Conservation (phyloP, 495 filamentous ascomycete genomes). For the Clavariopsis aquatica region DNA sequence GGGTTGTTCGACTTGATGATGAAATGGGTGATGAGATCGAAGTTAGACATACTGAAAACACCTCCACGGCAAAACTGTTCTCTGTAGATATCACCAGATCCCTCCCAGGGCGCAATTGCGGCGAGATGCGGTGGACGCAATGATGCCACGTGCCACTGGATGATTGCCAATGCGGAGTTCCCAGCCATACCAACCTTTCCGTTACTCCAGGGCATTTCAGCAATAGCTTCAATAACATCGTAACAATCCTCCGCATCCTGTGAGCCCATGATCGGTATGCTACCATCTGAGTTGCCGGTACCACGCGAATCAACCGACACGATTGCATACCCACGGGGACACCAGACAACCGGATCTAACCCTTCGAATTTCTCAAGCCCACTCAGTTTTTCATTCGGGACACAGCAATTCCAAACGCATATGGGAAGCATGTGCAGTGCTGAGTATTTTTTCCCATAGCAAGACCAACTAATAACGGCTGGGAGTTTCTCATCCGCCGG, state of each 20-base stretch:
- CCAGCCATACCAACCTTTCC: slow-evolving; percentile 51
- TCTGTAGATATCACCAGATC: slow-evolving; percentile 50
- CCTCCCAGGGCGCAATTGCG: slow-evolving; percentile 54
- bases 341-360: slow-evolving; percentile 50
- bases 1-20: slow-evolving; percentile 6
- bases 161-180: slow-evolving; percentile 47
- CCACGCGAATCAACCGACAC: slow-evolving; percentile 52
- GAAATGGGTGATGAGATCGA: slow-evolving; percentile 10
- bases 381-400: slow-evolving; percentile 9
- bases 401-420: slow-evolving; percentile 26
- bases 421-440: slow-evolving; percentile 20
- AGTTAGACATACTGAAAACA: slow-evolving; percentile 22
- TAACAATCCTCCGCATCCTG: slow-evolving; percentile 51
- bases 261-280: slow-evolving; percentile 47
- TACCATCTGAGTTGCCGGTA: slow-evolving; percentile 46
- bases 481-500: slow-evolving; percentile 38
- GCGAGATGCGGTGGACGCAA: slow-evolving; percentile 48
- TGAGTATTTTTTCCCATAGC: slow-evolving; percentile 45
- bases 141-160: slow-evolving; percentile 50
- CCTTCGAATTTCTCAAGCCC: slow-evolving; percentile 51
- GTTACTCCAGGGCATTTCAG: slow-evolving; percentile 50
- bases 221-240: slow-evolving; percentile 50
- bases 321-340: slow-evolving; percentile 49
- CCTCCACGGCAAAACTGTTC: slow-evolving; percentile 48
- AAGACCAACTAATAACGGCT: slow-evolving; percentile 45